Evolutionary conservation across 306 rosid genomes (phyloP), one percentile per base, ranked within the genome.

Genomic region (Lotus japonicus): DNA sequence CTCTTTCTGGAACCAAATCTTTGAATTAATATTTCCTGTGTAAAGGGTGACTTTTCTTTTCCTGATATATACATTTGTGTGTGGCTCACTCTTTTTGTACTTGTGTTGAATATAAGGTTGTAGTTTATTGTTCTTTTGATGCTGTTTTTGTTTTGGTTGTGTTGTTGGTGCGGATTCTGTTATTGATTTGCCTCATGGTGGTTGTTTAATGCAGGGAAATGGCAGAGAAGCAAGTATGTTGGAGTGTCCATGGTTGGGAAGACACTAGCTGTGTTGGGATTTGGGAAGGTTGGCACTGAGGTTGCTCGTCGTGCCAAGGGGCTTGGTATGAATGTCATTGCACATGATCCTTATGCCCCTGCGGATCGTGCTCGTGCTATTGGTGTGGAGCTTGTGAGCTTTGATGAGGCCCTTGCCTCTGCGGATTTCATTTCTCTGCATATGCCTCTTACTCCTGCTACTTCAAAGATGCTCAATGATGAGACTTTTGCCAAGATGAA

Each of bases 231-330:
- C 70, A 95, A 95, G 73, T 95, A 95, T 66, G 99, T 95, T 1
- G 99, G 99, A 63, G 99, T 90, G 16, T 95, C 99, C 42, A 89
- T 95, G 21, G 97, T 95, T 21, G 99, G 99, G 36, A 95, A 95
- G 73, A 95, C 97, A 48, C 90, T 95, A 54, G 97, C 95, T 1
- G 91, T 95, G 42, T 54, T 95, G 92, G 99, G 99, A n/a, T 95
- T 95, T 18, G 99, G 99, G 8, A 95, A 95, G 84, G 99, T 95
- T 57, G 99, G 99, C 64, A 53, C 97, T 52, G 99, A 95, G 79
- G 99, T 95, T 77, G 96, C 99, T 36, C 88, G 99, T 26, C 88
- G 99, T 41, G 99, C 99, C 21, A 95, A 83, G 88, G 99, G 99
- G 15, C 96, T 95, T 50, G 99, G 99, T 6, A 95, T 95, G 99